Conservation (phyloP, 2,329 filamentous ascomycete genomes). For the Trichoderma cornu-damae region DNA sequence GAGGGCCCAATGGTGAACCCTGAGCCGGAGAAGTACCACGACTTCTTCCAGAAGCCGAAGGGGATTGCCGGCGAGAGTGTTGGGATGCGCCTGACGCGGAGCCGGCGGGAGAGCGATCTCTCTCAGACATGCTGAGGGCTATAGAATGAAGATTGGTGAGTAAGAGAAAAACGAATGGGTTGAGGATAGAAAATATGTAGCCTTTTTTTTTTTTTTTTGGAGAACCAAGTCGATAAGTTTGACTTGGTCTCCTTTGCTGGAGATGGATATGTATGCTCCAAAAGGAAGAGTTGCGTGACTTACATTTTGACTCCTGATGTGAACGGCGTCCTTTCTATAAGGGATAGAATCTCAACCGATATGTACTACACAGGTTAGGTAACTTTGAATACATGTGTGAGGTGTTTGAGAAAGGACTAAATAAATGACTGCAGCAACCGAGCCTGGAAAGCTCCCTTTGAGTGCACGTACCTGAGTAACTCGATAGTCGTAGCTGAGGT, state of each 20-base stretch:
- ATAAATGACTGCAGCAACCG: background rate
- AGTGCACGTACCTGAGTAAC: background rate
- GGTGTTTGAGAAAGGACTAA: background rate
- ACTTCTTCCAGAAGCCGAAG: constrained; percentile 13
- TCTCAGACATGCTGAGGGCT: constrained; percentile 31
- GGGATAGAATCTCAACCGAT: no score
- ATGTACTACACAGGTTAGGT: background rate
- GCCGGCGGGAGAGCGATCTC: constrained; percentile 28
- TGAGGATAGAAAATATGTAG: background rate
- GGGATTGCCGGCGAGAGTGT: background rate
- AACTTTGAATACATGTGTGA: background rate
- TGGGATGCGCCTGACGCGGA: constrained; percentile 10
- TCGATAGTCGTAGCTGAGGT: background rate
- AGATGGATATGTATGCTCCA: no score
- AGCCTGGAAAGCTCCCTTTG: no score
- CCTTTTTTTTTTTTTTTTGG: no score
- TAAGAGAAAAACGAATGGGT: background rate
- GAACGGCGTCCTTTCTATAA: no score
- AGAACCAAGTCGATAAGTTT: no score
- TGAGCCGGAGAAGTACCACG: constrained; percentile 21
- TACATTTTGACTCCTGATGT: no score
- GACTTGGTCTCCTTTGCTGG: no score
- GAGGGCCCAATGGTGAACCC: constrained; percentile 20
- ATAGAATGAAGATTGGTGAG: constrained; percentile 2
- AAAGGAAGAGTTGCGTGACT: no score